Conservation (phyloP, 164 flowering plant species). For the Vitis riparia region DNA sequence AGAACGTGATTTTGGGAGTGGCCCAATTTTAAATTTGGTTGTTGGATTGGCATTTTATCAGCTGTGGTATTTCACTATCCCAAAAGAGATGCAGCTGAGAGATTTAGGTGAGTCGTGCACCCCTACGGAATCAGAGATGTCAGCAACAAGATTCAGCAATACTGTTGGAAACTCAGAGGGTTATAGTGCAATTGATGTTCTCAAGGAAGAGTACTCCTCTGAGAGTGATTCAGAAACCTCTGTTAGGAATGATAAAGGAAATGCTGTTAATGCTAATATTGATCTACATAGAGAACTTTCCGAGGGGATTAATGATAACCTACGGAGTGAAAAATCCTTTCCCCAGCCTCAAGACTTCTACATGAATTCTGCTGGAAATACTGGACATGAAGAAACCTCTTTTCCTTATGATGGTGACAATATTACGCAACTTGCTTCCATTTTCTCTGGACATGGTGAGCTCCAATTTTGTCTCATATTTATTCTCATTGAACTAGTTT, state of each 20-base stretch:
- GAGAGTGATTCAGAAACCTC: slow-evolving; percentile 51
- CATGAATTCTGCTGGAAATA: slow-evolving; percentile 34
- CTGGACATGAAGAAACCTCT: slow-evolving; percentile 23
- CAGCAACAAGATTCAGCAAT: slow-evolving; percentile 14
- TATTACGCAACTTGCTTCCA: slow-evolving; percentile 25
- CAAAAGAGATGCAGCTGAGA: slow-evolving; percentile 46
- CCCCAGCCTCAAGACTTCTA: slow-evolving; percentile 25
- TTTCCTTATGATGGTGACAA: slow-evolving; percentile 16
- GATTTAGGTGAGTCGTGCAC: slow-evolving; percentile 20
- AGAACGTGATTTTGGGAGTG: slow-evolving; percentile 30
- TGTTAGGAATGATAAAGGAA: slow-evolving; percentile 39
- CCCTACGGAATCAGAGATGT: slow-evolving; percentile 24
- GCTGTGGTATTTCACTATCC: slow-evolving; percentile 61
- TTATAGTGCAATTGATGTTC: slow-evolving; percentile 27
- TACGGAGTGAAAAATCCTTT: slow-evolving; percentile 15
- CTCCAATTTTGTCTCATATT: slow-evolving; percentile 1
- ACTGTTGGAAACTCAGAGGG: slow-evolving; percentile 23
- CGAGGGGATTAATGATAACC: slow-evolving; percentile 14
- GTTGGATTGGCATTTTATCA: slow-evolving; percentile 62
- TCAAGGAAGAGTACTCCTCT: slow-evolving; percentile 11
- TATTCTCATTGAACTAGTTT: neutral
- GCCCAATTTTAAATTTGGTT: slow-evolving; percentile 52
- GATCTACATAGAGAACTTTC: slow-evolving; percentile 9
- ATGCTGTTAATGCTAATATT: slow-evolving; percentile 1
- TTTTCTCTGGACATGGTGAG: slow-evolving; percentile 50